Percentiles rank a stretch among this genome's conserved stretches.
phyloP scores from a whole-genome alignment of 495 filamentous ascomycete species.

The Penicillium macrosclerotiorum region DNA sequence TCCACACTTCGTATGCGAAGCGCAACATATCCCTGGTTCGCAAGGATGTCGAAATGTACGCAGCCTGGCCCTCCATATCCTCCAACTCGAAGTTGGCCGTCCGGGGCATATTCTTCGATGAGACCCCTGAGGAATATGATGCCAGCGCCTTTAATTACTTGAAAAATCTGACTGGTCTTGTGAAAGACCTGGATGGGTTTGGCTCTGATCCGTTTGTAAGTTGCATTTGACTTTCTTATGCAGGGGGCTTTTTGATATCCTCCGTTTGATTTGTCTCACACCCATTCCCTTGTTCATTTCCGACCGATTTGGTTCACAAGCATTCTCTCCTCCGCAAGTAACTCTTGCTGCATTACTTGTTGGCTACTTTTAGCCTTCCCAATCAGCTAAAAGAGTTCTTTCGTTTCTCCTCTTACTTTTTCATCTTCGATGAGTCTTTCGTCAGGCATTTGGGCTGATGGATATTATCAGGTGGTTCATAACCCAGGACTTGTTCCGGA shows the following conservation, averaged over 20 bases:
- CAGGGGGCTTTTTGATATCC: not conserved
- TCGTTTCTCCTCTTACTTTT: no score
- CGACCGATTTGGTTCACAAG: no score
- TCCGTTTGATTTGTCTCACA: conserved; percentile 1
- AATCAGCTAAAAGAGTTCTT: no score
- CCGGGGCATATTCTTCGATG: conserved; percentile 49
- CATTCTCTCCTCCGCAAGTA: no score
- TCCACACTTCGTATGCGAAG: conserved; percentile 49
- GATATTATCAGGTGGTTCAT: conserved; percentile 41
- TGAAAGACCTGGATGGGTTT: conserved; percentile 32
- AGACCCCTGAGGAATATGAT: conserved; percentile 45
- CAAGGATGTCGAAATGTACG: conserved; percentile 47
- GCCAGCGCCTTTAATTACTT: conserved; percentile 34
- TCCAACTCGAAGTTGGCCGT: conserved; percentile 36
- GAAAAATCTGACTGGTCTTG: conserved; percentile 33
- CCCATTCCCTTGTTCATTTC: conserved; percentile 2
- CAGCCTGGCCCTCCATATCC: conserved; percentile 42
- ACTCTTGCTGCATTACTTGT: no score
- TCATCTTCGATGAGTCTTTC: no score
- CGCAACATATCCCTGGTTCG: conserved; percentile 39
- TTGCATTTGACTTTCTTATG: conserved; percentile 13
- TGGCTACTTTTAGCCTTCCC: no score
- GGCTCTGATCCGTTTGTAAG: conserved; percentile 41
- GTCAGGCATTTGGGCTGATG: no score
- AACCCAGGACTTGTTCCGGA: conserved; percentile 49